Evolutionary conservation across 768 basidiomycete species (phyloP).

Genomic region (Tylopilus intermedius): DNA sequence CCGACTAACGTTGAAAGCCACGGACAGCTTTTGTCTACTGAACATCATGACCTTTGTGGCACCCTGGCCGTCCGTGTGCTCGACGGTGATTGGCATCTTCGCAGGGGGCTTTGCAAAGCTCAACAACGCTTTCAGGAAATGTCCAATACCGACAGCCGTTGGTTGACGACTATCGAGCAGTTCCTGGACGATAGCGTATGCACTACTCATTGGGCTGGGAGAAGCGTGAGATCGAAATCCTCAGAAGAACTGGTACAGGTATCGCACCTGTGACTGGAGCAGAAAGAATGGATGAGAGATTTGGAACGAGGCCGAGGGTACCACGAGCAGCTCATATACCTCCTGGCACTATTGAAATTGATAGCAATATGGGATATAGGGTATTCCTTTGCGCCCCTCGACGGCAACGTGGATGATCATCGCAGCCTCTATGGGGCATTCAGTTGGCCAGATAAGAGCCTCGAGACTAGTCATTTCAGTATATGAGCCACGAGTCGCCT

Average conservation of each 20-base stretch:
- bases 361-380: background rate
- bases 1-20: background rate
- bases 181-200: slow-evolving; percentile 4
- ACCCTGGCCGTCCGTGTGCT: slow-evolving; percentile 5
- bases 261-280: background rate
- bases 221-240: background rate
- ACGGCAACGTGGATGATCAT: slow-evolving; percentile 37
- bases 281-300: slow-evolving; percentile 18
- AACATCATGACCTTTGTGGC: slow-evolving; percentile 6
- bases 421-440: background rate
- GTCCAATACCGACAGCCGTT: slow-evolving; percentile 34
- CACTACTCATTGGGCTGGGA: slow-evolving; percentile 7
- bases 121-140: slow-evolving; percentile 49
- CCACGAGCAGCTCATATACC: background rate
- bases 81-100: slow-evolving; percentile 1
- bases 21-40: slow-evolving; percentile 3
- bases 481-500: background rate
- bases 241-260: background rate
- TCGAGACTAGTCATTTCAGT: background rate
- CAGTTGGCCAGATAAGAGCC: background rate
- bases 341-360: background rate
- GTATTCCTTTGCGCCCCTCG: slow-evolving; percentile 42
- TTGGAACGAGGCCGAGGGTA: background rate
- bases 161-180: background rate
- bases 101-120: slow-evolving; percentile 2